phyloP scores from a whole-genome alignment of 1,284 basidiomycete species.

The Volvariella volvacea region DNA sequence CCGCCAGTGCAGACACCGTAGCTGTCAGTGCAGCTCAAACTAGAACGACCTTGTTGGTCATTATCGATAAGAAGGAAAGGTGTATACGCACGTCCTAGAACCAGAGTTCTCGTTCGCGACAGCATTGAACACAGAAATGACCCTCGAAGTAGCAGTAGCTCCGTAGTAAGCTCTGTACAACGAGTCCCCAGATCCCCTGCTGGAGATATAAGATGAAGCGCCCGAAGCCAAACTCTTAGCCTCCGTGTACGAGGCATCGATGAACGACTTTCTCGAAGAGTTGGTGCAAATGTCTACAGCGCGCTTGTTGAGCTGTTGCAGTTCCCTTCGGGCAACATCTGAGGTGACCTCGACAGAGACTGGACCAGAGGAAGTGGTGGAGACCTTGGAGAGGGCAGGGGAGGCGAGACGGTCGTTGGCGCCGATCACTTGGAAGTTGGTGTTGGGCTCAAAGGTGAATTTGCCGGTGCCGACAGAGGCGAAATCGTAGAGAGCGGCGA shows the following conservation, averaged over 20 bases:
- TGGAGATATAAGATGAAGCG: constrained; percentile 23
- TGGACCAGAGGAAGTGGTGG: constrained; percentile 15
- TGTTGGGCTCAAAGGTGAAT: constrained; percentile 26
- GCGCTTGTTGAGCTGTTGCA: constrained; percentile 22
- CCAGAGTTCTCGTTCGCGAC: constrained; percentile 26
- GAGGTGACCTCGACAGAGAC: constrained; percentile 25
- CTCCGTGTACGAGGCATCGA: constrained; percentile 28
- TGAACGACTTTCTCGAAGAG: constrained; percentile 24
- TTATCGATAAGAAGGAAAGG: background rate
- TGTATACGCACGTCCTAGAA: constrained; percentile 23
- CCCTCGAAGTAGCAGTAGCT: constrained; percentile 22
- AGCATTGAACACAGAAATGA: constrained; percentile 21
- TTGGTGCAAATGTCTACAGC: constrained; percentile 25
- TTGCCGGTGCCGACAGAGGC: constrained; percentile 24
- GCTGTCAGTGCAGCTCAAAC: constrained; percentile 26
- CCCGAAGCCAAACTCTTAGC: constrained; percentile 25
- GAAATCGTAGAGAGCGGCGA: constrained; percentile 29
- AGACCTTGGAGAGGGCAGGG: constrained; percentile 17
- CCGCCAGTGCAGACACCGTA: constrained; percentile 25
- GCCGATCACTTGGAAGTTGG: constrained; percentile 23
- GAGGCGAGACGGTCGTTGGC: constrained; percentile 13
- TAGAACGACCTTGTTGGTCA: background rate
- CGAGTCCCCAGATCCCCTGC: constrained; percentile 22
- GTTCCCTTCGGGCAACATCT: constrained; percentile 22
- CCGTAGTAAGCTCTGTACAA: constrained; percentile 29